phyloP scores from a whole-genome alignment of 2,329 filamentous ascomycete genomes.

The Hymenoscyphus infarciens region DNA sequence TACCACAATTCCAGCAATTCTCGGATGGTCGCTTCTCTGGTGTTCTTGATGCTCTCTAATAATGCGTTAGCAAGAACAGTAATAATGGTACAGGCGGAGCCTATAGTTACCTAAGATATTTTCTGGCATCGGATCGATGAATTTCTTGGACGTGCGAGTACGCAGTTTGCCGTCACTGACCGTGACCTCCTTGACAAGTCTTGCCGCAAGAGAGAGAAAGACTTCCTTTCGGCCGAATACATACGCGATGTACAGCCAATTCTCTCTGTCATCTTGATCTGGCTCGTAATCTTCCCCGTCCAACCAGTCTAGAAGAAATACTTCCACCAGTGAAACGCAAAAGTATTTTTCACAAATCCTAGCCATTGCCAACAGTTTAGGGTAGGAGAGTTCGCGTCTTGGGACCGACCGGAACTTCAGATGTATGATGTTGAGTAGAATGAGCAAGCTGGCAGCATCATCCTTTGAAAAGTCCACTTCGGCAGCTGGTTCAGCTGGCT shows the following conservation, averaged over 20 bases:
- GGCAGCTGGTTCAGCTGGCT: neutral
- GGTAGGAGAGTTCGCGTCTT: neutral
- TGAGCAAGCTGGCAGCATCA: neutral
- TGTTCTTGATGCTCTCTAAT: slow-evolving; percentile 6
- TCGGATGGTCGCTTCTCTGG: neutral
- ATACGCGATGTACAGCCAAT: slow-evolving; percentile 10
- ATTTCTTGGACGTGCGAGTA: neutral
- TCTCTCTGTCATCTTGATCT: neutral
- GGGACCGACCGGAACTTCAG: slow-evolving; percentile 8
- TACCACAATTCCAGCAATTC: slow-evolving; percentile 5
- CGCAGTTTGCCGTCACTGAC: neutral
- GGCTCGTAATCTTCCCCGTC: neutral
- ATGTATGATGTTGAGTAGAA: slow-evolving; percentile 15
- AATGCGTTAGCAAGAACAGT: neutral
- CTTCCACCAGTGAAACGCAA: slow-evolving; percentile 4
- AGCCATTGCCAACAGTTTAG: neutral
- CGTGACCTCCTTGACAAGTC: neutral
- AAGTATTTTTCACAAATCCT: neutral
- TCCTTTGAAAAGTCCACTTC: slow-evolving; percentile 6
- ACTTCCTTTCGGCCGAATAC: slow-evolving; percentile 7
- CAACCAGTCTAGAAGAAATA: neutral
- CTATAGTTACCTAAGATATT: slow-evolving; percentile 1
- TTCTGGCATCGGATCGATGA: neutral
- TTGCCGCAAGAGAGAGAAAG: neutral
- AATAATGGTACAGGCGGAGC: neutral